Conservation (phyloP, 768 basidiomycete species). For the Phanerochaete carnosa region DNA sequence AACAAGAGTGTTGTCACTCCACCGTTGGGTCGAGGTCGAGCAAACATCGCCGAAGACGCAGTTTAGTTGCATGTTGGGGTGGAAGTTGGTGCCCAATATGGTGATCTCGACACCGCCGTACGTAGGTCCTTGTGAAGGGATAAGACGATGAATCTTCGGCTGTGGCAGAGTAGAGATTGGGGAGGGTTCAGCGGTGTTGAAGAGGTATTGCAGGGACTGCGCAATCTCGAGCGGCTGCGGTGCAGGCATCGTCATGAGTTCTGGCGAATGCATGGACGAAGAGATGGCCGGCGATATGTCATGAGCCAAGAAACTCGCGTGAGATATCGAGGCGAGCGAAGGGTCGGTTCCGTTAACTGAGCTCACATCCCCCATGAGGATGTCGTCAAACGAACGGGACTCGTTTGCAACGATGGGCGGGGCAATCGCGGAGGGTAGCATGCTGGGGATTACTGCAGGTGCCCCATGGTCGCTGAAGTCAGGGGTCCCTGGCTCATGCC, state of each 20-base stretch:
- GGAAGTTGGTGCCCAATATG: constrained; percentile 88
- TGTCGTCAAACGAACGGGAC: constrained; percentile 15
- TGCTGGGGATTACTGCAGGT: constrained; percentile 1
- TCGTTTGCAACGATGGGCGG: constrained; percentile 4
- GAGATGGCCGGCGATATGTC: neutral
- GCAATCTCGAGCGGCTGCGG: neutral
- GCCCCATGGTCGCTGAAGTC: constrained; percentile 11
- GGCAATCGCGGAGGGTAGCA: constrained; percentile 7
- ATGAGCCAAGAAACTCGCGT: neutral
- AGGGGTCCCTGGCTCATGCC: constrained; percentile 8
- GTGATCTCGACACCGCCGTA: constrained; percentile 95
- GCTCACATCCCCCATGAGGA: constrained; percentile 20
- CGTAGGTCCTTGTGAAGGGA: constrained; percentile 82
- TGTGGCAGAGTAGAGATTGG: constrained; percentile 47
- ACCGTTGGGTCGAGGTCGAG: constrained; percentile 83
- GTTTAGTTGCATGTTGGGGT: constrained; percentile 62
- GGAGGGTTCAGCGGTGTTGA: constrained; percentile 47
- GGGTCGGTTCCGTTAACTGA: neutral
- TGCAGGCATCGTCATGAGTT: constrained; percentile 24
- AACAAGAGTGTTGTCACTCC: constrained; percentile 91
- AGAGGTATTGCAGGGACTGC: constrained; percentile 34
- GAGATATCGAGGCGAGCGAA: neutral
- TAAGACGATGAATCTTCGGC: constrained; percentile 81
- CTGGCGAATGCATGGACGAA: constrained; percentile 12
- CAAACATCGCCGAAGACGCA: constrained; percentile 84